Evolutionary conservation across 177 flowering plant species (phyloP).

Genomic region (Vitis hybrid): DNA sequence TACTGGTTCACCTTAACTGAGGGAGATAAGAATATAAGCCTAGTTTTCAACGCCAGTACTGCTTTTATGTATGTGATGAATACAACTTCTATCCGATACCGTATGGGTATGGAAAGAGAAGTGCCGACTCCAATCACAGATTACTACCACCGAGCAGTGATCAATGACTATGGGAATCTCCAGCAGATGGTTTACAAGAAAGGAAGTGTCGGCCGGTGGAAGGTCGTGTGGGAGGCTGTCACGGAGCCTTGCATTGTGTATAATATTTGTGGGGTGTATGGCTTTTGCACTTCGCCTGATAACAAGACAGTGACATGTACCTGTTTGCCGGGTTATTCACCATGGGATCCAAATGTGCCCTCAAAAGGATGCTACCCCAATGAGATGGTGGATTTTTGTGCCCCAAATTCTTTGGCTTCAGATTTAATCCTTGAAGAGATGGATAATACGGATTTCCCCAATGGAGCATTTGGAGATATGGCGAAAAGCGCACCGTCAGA

Average conservation of each 20-base stretch:
- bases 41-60: constrained; percentile 12
- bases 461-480: constrained; percentile 9
- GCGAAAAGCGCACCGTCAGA: not conserved
- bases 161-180: constrained; percentile 19
- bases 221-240: constrained; percentile 4
- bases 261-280: constrained; percentile 21
- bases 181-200: constrained; percentile 13
- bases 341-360: constrained; percentile 17
- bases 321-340: constrained; percentile 17
- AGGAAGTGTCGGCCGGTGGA: constrained; percentile 14
- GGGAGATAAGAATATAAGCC: constrained; percentile 6
- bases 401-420: constrained; percentile 2
- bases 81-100: not conserved
- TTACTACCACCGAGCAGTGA: constrained; percentile 18
- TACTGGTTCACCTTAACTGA: constrained; percentile 16
- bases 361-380: constrained; percentile 22
- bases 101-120: not conserved
- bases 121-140: constrained; percentile 10
- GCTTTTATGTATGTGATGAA: constrained; percentile 10
- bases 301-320: constrained; percentile 5
- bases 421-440: constrained; percentile 5
- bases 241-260: constrained; percentile 13
- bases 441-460: constrained; percentile 16
- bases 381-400: constrained; percentile 13
- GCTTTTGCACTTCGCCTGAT: constrained; percentile 20